Conservation (phyloP, 495 filamentous ascomycete genomes). For the Sphaerosporella brunnea region DNA sequence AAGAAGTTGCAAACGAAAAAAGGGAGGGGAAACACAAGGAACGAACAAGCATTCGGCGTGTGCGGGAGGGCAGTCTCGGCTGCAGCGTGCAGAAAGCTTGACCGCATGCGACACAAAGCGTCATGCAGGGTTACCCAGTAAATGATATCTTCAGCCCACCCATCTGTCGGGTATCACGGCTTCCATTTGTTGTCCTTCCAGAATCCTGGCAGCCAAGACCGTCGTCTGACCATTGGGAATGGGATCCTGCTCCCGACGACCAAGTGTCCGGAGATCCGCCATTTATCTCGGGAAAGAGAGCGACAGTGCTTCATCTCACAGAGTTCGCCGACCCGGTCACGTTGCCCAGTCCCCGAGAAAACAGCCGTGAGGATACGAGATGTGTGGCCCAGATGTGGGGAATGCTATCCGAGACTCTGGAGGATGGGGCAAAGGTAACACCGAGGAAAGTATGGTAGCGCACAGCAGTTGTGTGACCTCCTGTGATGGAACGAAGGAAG, state of each 20-base stretch:
- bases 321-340: background rate
- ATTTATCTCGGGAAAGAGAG: too few species aligned
- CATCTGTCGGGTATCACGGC: background rate
- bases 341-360: too few species aligned
- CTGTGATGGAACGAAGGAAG: too few species aligned
- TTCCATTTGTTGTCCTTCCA: background rate
- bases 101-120: background rate
- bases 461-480: too few species aligned
- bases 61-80: background rate
- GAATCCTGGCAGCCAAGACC: background rate
- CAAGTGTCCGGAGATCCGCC: background rate
- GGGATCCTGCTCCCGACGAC: background rate
- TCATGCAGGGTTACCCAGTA: background rate
- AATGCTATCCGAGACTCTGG: too few species aligned
- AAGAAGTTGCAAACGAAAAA: conserved; percentile 2
- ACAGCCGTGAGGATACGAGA: too few species aligned
- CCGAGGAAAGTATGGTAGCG: too few species aligned
- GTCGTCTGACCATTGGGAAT: background rate
- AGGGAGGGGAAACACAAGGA: background rate
- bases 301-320: background rate
- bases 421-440: too few species aligned
- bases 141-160: background rate
- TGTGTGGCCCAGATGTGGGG: too few species aligned
- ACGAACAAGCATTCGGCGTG: background rate
- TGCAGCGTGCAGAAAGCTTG: conserved; percentile 3